Evolutionary conservation across 1,284 basidiomycete genomes (phyloP), one percentile per base, ranked within the genome.

Genomic region (Tilletia walkeri): DNA sequence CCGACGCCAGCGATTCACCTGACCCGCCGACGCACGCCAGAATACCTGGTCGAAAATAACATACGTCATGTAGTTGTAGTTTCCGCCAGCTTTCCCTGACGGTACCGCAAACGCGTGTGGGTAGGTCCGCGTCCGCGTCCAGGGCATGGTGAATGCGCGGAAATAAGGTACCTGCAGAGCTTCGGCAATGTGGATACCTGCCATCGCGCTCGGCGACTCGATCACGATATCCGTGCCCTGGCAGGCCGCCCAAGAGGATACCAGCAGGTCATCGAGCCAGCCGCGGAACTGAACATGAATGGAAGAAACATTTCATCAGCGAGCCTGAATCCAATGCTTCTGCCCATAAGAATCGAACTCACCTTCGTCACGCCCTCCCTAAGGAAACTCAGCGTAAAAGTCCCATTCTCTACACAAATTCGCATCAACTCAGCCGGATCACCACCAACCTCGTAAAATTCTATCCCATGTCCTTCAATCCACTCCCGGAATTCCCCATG

Each of bases 61-160:
- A 82, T 93, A 93, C 4, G 92, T 92, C 94, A 97, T 95, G 84
- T 96, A 98, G 83, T 99, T 99, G 85, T 97, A 99, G 74, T 92
- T 88, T 39, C 95, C 95, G 34, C 95, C 95, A 88, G 90, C 88
- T 91, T 80, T 89, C 89, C 71, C 95, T 65, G 65, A 94, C 0
- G 96, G 95, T 2, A 98, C 95, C 20, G 94, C 94, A 81, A 99
- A 99, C 3, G 95, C 94, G 82, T 99, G 95, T 24, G 95, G 95
- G 84, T 98, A 99, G 4, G 92, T 94, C 78, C 94, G 90, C 24
- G 84, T 92, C 70, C 90, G 86, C 54, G 87, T 88, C 89, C 89
- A 90, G 9, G 89, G 90, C 91, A 92, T 92, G 24, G 91, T 91
- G 83, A 92, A 92, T 2, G 92, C 92, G 76, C 93, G 88, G 85